Evolutionary conservation across 306 rosid species (phyloP).

Genomic region (Leucaena leucocephala): DNA sequence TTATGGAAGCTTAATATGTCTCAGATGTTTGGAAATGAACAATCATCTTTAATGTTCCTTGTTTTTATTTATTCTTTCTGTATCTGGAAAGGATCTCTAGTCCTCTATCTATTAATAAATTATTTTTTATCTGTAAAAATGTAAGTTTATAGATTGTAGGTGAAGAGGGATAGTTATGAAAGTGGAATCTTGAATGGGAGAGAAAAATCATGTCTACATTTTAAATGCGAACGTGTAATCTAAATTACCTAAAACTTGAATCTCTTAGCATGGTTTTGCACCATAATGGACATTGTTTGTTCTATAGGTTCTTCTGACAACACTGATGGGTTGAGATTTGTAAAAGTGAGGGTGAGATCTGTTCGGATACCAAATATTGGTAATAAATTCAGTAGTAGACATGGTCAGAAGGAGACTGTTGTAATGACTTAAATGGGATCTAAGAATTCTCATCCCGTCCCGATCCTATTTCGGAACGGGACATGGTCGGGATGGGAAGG

Average conservation of each 20-base stretch:
- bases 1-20: background rate
- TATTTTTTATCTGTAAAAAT: background rate
- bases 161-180: background rate
- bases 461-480: too few species aligned
- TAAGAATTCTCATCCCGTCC: too few species aligned
- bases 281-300: conserved; percentile 5
- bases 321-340: conserved; percentile 99
- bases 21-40: background rate
- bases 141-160: background rate
- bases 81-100: background rate
- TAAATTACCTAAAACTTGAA: conserved; percentile 4
- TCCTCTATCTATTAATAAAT: background rate
- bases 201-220: background rate
- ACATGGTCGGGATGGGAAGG: too few species aligned
- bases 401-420: conserved; percentile 96
- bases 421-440: conserved; percentile 96
- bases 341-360: conserved; percentile 96
- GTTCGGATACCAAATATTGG: conserved; percentile 97
- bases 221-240: conserved; percentile 17
- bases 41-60: background rate
- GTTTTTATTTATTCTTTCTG: background rate
- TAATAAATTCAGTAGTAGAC: conserved; percentile 95
- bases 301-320: conserved; percentile 85
- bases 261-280: background rate
- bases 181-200: conserved; percentile 1